Conservation (phyloP, 2,329 filamentous ascomycete genomes). For the Emergomyces orientalis region DNA sequence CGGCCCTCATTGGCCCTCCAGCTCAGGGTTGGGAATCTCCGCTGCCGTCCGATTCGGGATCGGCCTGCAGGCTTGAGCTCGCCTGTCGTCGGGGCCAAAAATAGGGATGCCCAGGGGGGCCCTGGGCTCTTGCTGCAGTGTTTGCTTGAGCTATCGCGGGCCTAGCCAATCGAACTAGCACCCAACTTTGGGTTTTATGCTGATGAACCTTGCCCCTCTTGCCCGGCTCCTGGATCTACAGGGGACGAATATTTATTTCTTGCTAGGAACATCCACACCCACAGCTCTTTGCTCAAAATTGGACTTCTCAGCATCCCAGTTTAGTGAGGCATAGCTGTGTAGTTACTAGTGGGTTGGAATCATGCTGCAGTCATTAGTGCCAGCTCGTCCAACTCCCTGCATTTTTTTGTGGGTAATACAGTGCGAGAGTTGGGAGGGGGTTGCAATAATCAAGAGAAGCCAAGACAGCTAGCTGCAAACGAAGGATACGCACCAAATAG, state of each 20-base stretch:
- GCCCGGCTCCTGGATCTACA: background rate
- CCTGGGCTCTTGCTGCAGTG: background rate
- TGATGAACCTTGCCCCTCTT: background rate
- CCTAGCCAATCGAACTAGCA: background rate
- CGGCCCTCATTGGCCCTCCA: background rate
- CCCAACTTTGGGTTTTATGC: slow-evolving; percentile 3
- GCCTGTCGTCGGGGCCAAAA: background rate
- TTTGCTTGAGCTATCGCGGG: background rate
- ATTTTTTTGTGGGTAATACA: background rate
- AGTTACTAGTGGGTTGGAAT: background rate
- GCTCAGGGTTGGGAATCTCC: background rate
- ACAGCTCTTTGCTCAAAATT: background rate
- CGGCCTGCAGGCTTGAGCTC: background rate
- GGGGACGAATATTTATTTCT: background rate
- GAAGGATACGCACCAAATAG: background rate
- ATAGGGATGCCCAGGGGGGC: background rate
- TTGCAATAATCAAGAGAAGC: background rate
- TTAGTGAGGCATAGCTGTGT: background rate
- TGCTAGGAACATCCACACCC: background rate
- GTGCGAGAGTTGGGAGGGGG: background rate
- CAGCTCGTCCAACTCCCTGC: background rate
- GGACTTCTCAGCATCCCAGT: background rate
- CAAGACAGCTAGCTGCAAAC: background rate
- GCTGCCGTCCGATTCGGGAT: background rate
- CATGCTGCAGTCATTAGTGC: background rate